Evolutionary conservation across 306 rosid genomes (phyloP).

Genomic region (Abrus precatorius): DNA sequence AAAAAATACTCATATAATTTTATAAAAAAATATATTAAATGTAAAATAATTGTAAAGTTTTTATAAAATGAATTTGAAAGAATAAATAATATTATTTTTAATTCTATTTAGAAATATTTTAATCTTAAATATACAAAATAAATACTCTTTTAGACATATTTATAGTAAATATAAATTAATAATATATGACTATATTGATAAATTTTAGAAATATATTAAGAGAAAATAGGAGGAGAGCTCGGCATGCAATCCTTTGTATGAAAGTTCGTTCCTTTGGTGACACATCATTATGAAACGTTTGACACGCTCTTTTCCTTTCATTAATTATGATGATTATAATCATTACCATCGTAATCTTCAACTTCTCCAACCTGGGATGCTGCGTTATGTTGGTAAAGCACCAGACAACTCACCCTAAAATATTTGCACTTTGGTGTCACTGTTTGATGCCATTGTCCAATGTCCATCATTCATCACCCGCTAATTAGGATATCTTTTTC

Average conservation of each 20-base stretch:
- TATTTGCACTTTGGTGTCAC: constrained; percentile 48
- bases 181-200: no score
- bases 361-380: constrained; percentile 70
- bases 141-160: no score
- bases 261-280: constrained; percentile 49
- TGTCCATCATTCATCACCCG: not conserved
- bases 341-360: constrained; percentile 62
- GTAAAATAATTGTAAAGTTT: no score
- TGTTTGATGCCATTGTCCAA: constrained; percentile 33
- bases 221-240: constrained; percentile 44
- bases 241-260: constrained; percentile 60
- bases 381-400: constrained; percentile 56
- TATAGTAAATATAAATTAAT: no score
- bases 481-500: not conserved
- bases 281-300: constrained; percentile 56
- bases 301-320: constrained; percentile 47
- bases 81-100: no score
- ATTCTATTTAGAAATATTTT: no score
- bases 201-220: not conserved
- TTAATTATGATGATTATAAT: constrained; percentile 46
- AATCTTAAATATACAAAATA: no score
- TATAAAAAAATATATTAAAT: no score
- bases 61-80: no score
- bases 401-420: constrained; percentile 66
- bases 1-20: no score